These are phyloP conservation scores for Trichosanthes truncata DNA, from an alignment of 306 rosid genomes.

Conservation along the genomic window DNA sequence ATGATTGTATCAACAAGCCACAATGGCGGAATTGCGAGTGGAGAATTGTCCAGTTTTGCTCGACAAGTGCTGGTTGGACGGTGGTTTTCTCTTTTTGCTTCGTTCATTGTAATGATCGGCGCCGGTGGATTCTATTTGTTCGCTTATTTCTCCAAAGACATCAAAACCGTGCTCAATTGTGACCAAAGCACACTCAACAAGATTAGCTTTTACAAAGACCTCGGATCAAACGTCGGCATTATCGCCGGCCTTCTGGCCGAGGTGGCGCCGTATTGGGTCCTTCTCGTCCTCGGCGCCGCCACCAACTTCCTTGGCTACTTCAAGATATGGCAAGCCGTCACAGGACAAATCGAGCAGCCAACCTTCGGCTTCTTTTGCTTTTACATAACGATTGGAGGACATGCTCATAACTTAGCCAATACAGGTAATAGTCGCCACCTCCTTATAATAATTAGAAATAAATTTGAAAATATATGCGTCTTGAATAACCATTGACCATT, in stretches of 20 bases:
- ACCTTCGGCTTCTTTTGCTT: constrained; percentile 26
- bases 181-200: constrained; percentile 18
- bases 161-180: constrained; percentile 20
- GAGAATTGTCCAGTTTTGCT: not conserved
- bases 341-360: constrained; percentile 2
- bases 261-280: constrained; percentile 15
- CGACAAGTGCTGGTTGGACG: not conserved
- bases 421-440: not conserved
- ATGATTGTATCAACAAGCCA: not conserved
- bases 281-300: constrained; percentile 13
- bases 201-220: constrained; percentile 27
- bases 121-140: constrained; percentile 24
- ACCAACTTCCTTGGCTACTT: constrained; percentile 17
- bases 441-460: too few relatives aligned
- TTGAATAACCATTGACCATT: too few relatives aligned
- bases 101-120: constrained; percentile 12
- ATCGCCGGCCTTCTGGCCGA: constrained; percentile 22
- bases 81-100: not conserved
- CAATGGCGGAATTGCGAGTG: not conserved
- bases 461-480: too few relatives aligned
- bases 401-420: constrained; percentile 21
- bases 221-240: constrained; percentile 28
- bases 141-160: constrained; percentile 22
- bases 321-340: constrained; percentile 3
- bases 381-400: constrained; percentile 20